Percentiles rank a stretch among this genome's conserved stretches.
Conservation (phyloP, 495 filamentous ascomycete species). For the Opeltia flavorubescens region DNA sequence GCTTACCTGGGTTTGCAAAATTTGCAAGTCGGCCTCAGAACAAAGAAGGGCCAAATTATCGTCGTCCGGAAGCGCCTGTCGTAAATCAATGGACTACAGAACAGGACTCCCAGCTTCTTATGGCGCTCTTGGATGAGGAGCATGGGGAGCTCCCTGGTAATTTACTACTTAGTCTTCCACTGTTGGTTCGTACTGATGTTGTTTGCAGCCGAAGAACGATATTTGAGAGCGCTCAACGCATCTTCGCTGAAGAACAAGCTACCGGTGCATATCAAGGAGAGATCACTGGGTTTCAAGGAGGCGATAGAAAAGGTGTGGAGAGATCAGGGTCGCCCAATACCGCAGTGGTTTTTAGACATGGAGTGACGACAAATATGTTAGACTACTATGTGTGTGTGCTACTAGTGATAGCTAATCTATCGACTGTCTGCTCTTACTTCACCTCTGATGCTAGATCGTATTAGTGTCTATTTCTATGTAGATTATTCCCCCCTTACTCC, state of each 20-base stretch:
- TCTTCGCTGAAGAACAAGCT: conserved; percentile 14
- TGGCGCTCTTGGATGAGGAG: neutral
- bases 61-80: too few species aligned
- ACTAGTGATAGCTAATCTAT: too few species aligned
- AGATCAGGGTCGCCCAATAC: too few species aligned
- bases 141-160: neutral
- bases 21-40: too few species aligned
- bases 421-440: too few species aligned
- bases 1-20: too few species aligned
- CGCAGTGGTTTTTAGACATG: neutral
- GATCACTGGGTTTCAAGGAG: conserved; percentile 8
- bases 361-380: too few species aligned
- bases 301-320: neutral
- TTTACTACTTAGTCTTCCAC: neutral
- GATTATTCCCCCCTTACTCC: too few species aligned
- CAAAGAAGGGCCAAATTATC: too few species aligned
- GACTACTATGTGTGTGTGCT: too few species aligned
- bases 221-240: conserved; percentile 8
- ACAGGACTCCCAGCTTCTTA: neutral
- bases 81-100: neutral
- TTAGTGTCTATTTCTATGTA: too few species aligned
- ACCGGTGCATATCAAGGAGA: conserved; percentile 11
- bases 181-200: neutral
- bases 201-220: conserved; percentile 9
- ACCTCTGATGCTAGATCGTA: too few species aligned